Conservation (phyloP, 2,329 filamentous ascomycete species). For the Lasiodiplodia theobromae region DNA sequence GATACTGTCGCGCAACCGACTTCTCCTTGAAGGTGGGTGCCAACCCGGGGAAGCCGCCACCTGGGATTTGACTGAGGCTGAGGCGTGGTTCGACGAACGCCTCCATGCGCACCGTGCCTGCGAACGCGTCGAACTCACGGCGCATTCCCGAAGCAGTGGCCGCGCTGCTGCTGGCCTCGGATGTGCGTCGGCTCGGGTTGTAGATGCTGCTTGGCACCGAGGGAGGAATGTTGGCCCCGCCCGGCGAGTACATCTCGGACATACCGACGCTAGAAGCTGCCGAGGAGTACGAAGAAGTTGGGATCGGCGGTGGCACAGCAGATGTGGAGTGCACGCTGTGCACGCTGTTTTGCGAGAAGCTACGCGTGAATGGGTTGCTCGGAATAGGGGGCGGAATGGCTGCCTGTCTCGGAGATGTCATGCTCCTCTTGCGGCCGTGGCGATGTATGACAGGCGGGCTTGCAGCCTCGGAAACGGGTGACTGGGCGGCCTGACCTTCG, state of each 20-base stretch:
- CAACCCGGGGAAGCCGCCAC: conserved; percentile 38
- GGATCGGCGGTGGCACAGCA: conserved; percentile 36
- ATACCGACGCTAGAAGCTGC: conserved; percentile 15
- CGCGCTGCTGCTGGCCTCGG: conserved; percentile 28
- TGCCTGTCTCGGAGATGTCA: conserved; percentile 31
- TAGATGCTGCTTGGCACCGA: conserved; percentile 63
- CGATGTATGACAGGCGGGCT: conserved; percentile 76
- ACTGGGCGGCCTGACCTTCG: conserved; percentile 49
- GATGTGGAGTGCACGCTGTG: conserved; percentile 50
- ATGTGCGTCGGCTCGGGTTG: conserved; percentile 55
- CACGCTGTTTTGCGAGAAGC: conserved; percentile 66
- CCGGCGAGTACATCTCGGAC: conserved; percentile 21
- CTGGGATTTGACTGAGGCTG: conserved; percentile 18
- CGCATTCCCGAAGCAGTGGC: neutral
- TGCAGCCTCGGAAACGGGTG: conserved; percentile 53
- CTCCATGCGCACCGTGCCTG: conserved; percentile 95
- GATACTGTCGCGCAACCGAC: conserved; percentile 8
- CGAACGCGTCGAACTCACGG: conserved; percentile 71
- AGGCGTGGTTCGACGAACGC: conserved; percentile 75
- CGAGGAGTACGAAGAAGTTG: neutral
- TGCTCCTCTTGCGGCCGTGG: conserved; percentile 32
- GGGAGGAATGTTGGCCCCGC: conserved; percentile 55
- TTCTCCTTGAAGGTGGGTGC: conserved; percentile 21
- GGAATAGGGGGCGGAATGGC: conserved; percentile 44
- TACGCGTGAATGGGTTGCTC: conserved; percentile 70